Base-by-base conservation (phyloP, 2,329 filamentous ascomycete genomes). In the Ophiostoma sp. region DNA sequence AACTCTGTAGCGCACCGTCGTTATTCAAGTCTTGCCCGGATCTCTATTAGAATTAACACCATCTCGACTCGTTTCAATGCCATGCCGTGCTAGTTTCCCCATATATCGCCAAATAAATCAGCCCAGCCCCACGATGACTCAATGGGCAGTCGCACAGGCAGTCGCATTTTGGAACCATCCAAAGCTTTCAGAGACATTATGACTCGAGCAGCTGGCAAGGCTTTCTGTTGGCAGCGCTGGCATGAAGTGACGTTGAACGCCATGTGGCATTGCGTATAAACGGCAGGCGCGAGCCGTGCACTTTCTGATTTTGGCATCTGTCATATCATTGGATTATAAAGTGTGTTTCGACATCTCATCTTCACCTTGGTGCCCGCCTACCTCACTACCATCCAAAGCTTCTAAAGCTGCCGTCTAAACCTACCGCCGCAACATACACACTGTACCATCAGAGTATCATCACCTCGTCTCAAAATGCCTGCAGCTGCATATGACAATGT, bases 401-500 rank as follows among this genome's bases (percentile, higher is more conserved):
- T 11, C 36, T 11, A 39, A 39, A 10, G 10, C 44, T 20, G 10
- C 20, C 17, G 3, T 41, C 39, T 15, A 41, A 41, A 10, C 10
- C 39, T 15, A 41, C 39, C 39, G 39, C 10, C 39, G 39, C 39
- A 41, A 10, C 10, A 41, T 15, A 15, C 39, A 41, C 39, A 41
- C 10, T 7, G 3, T 27, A 57, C 2, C 23, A 27, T 57, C n/a
- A 15, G 17, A 4, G 27, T 31, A 48, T 20, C 20, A 48, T 41
- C 17, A 20, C 20, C 2, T 2, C 20, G 17, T n/a, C 41, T 20
- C 17, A n/a, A 20, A 20, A 33, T n/a, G 31, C 11, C 67, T 17
- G 33, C 39, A n/a, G 17, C 54, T 13, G 35, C 36, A 41, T 52
- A 64, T 17, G 35, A 69, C 60, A 52, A 67, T 36, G 62, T 69